Conservation (phyloP, 2,329 filamentous ascomycete genomes). For the Xylariales sp. region DNA sequence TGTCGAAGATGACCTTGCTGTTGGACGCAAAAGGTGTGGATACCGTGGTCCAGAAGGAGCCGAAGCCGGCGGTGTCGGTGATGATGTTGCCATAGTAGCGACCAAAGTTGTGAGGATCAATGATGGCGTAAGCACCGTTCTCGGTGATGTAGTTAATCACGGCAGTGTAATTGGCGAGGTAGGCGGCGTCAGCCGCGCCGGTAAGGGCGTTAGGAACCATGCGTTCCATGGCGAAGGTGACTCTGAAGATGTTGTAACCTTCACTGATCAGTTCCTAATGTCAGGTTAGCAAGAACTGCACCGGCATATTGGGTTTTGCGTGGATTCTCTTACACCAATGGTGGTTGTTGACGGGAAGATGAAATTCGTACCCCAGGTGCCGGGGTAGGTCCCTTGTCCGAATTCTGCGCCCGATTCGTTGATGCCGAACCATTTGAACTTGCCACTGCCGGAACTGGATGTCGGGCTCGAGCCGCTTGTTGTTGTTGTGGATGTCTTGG, state of each 20-base stretch:
- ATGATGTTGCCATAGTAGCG: conserved; percentile 32
- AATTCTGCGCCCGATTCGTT: conserved; percentile 6
- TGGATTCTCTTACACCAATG: conserved; percentile 3
- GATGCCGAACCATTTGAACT: conserved; percentile 3
- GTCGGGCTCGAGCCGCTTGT: too few species aligned
- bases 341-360: conserved; percentile 1
- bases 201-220: conserved; percentile 19
- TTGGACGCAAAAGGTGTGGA: conserved; percentile 50
- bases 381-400: not conserved
- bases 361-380: not conserved
- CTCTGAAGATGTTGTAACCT: conserved; percentile 56
- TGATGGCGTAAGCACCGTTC: conserved; percentile 15
- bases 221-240: conserved; percentile 46
- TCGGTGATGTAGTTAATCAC: conserved; percentile 35
- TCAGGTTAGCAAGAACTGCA: too few species aligned
- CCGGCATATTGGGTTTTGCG: too few species aligned
- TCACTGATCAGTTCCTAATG: conserved; percentile 44
- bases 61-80: conserved; percentile 45
- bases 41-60: conserved; percentile 52
- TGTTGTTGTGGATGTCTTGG: too few species aligned
- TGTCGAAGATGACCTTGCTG: conserved; percentile 57
- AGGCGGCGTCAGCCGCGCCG: conserved; percentile 25
- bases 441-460: too few species aligned
- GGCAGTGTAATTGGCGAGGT: conserved; percentile 24
- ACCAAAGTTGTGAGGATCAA: not conserved